Evolutionary conservation across 495 filamentous ascomycete genomes (phyloP), one percentile per base, ranked within the genome.

Genomic region (Geoglossum glabrum): DNA sequence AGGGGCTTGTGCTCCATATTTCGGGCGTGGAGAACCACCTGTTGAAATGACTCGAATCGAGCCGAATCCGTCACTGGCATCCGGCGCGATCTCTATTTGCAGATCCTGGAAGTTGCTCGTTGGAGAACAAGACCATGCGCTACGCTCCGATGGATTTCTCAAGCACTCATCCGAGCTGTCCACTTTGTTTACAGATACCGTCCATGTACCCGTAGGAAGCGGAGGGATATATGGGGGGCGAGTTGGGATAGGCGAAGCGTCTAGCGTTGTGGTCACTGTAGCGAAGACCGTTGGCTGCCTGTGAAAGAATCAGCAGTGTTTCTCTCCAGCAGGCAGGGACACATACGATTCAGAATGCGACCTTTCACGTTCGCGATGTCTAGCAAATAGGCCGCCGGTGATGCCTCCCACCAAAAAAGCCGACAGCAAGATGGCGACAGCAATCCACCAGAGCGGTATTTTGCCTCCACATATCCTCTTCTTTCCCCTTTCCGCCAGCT

Each of bases 1-100:
- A 0, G 87, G 87, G 8, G 80, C 74, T 62, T 94, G 88, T 34
- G 86, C 72, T 4, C 89, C 89, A 64, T 88, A 94, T 15, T 56
- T 34, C 6, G 67, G 51, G 33, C 34, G 43, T 10, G 13, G 34
- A 49, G 9, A 9, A 28, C 17, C 27, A 38, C n/a, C 51, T 25
- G 11, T 8, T 6, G 13, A 5, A 38, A 30, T 25, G 17, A 60
- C 17, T 49, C 21, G 30, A 7, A 57, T 25, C 21, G 33, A 28
- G 13, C 34, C 13, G 19, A 34, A 36, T 27, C 3, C 27, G 21
- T 21, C 30, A 19, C 25, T 27, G 5, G 0, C 0, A 31, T 25
- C 25, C 25, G 0, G 23, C 1, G 10, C 40, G 15, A 59, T 30
- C 17, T 59, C n/a, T 17, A 59, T 33, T 30, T 38, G 45, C 5